Evolutionary conservation across 1,139 yeast genomes (phyloP), one percentile per base, ranked within the genome.

Genomic region (Yamadazyma siamensis): DNA sequence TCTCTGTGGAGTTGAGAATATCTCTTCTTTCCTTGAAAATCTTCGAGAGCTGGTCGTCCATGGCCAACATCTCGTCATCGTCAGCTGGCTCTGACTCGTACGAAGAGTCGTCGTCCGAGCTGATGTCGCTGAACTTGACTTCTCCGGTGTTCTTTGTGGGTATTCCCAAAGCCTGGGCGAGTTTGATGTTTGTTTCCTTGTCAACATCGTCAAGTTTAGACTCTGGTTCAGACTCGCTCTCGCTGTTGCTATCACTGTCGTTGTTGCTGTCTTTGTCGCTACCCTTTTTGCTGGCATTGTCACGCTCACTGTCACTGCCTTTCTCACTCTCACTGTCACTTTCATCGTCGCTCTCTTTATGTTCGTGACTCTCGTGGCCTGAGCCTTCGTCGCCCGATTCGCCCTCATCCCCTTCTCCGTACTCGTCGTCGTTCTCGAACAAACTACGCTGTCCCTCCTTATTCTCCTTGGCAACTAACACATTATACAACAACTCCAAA

Each of bases 21-120:
- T 74, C 76, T 44, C 78, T 77, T 50, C 94, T 75, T 47, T 88
- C 91, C 46, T 82, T 77, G 68, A 91, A 91, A 35, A 91, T 91
- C 33, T 73, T 75, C 0, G 96, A 77, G 20, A 91, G 65, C 39
- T 87, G 94, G 16, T 72, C 87, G 53, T 91, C 98, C 52, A 91
- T 75, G 11, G 91, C 95, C 80, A 89, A 78, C 99, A 91, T 91
- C 54, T 88, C 89, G 45, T 89, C 97, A 54, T 91, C 99, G 44
- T 91, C 94, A 94, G 87, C 84, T 3, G 88, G 77, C 40, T 85
- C 94, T 9, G 83, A 86, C 35, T 77, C 84, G 30, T 73, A 73
- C 10, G 70, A 71, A 11, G 54, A 58, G 29, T 54, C 65, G 15
- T 56, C 63, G 4, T 52, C 64, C 2, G 72, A 69, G 19, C 57